Base-by-base conservation (phyloP, 768 basidiomycete species). In the Boletus barrowsii region DNA sequence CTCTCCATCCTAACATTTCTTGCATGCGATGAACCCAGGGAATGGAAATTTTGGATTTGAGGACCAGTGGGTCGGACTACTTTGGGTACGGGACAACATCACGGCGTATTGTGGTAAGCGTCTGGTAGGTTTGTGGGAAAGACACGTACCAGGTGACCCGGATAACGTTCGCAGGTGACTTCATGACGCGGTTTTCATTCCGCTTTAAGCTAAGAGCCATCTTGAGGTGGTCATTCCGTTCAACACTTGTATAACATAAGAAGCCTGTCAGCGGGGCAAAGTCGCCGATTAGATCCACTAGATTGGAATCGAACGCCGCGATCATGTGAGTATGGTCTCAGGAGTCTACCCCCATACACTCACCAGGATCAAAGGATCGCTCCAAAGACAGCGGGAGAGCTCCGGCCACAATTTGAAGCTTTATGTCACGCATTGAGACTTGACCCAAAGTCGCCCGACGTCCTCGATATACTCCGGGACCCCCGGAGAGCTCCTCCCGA, bases 31-130 rank as follows among this genome's bases (percentile, higher is more conserved):
- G 66, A 79, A 53, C 86, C 86, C 4, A 62, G 68, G 30, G 64
- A 72, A 74, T 17, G 88, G 89, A 9, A 91, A 91, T 62, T 89
- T 85, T 63, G 88, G 88, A 1, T 90, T 90, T 73, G 89, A 89
- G 67, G 89, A 90, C 61, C 87, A 86, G 60, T 90, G 88, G 88
- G 60, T 87, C 33, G 87, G 81, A 0, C 63, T 90, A 24, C 73
- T 79, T 62, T 90, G 88, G 87, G 73, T 90, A 20, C 79, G 75
- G 46, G 79, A 79, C 10, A 87, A 89, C 59, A 87, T 90, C 24
- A 68, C 68, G 33, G 72, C 75, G 0, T 90, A 89, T 56, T 88
- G 88, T 66, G 88, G 88, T 81, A 63, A 49, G 72, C 1, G 37
- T 20, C 11, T 9, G 10, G 33, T 39, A 1, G 2, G 5, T 29